Conservation (phyloP, 768 basidiomycete genomes). For the Lactarius sp. region DNA sequence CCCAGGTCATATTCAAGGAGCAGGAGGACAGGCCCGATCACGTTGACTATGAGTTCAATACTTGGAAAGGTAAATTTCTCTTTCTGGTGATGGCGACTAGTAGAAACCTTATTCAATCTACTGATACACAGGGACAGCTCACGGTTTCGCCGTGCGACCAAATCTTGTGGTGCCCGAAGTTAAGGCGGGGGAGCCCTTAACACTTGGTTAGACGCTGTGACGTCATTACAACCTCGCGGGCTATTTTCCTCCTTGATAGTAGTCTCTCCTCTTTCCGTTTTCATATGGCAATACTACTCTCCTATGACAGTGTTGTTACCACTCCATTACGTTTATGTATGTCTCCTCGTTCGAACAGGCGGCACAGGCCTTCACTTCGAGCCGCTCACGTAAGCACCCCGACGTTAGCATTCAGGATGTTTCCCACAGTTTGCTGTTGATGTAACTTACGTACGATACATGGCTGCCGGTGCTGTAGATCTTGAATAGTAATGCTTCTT, state of each 20-base stretch:
- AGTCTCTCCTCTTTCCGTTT: not conserved
- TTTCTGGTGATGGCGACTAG: not conserved
- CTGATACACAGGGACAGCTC: constrained; percentile 37
- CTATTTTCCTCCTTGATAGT: no score
- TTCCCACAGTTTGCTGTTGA: not conserved
- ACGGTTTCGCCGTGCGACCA: constrained; percentile 47
- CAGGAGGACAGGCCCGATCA: constrained; percentile 31
- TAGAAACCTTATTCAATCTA: constrained; percentile 14
- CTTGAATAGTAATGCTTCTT: no score
- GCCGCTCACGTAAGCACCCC: not conserved
- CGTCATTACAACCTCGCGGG: not conserved
- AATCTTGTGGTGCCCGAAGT: constrained; percentile 40
- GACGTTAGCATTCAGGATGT: no score
- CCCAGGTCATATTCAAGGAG: constrained; percentile 32
- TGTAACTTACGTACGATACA: no score
- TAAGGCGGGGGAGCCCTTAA: constrained; percentile 39
- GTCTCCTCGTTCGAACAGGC: no score
- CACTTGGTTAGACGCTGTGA: constrained; percentile 40
- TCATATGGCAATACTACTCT: not conserved
- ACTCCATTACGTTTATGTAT: not conserved
- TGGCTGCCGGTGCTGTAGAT: no score
- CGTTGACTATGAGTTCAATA: constrained; percentile 35
- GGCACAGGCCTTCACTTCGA: not conserved
- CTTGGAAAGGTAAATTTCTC: constrained; percentile 33
- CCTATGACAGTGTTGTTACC: not conserved